phyloP scores from a whole-genome alignment of 148 eudicot genomes.

The Linanthus parryae region DNA sequence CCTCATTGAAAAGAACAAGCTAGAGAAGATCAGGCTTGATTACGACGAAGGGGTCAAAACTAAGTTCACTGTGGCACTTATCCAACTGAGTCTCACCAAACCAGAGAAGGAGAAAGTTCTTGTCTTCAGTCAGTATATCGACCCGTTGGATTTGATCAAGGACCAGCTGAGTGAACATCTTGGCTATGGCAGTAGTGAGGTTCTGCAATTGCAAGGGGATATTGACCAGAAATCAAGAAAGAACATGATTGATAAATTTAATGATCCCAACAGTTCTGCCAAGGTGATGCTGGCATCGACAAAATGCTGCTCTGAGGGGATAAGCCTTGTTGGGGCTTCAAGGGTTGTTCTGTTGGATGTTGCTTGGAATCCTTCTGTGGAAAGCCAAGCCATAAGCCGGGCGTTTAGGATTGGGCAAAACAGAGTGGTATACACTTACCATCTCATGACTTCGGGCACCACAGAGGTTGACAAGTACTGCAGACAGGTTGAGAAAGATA shows the following conservation, averaged over 20 bases:
- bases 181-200: conserved; percentile 48
- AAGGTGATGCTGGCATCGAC: conserved; percentile 69
- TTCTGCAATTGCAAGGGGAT: conserved; percentile 45
- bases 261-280: conserved; percentile 51
- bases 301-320: conserved; percentile 75
- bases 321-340: conserved; percentile 73
- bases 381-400: conserved; percentile 77
- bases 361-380: conserved; percentile 78
- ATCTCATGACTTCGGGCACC: conserved; percentile 43
- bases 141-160: conserved; percentile 31
- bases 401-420: conserved; percentile 77
- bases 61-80: conserved; percentile 42
- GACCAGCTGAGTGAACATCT: conserved; percentile 23
- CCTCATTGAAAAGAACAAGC: conserved; percentile 2
- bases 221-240: conserved; percentile 35
- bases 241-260: conserved; percentile 30
- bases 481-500: conserved; percentile 42
- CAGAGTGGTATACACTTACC: conserved; percentile 56
- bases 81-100: conserved; percentile 38
- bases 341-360: conserved; percentile 74
- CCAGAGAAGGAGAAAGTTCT: conserved; percentile 50
- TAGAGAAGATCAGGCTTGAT: conserved; percentile 21
- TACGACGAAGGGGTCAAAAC: conserved; percentile 52
- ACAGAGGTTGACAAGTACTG: conserved; percentile 44
- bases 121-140: conserved; percentile 57